Base-by-base conservation (phyloP, 441 rosid species). In the Gossypium schwendimanii region DNA sequence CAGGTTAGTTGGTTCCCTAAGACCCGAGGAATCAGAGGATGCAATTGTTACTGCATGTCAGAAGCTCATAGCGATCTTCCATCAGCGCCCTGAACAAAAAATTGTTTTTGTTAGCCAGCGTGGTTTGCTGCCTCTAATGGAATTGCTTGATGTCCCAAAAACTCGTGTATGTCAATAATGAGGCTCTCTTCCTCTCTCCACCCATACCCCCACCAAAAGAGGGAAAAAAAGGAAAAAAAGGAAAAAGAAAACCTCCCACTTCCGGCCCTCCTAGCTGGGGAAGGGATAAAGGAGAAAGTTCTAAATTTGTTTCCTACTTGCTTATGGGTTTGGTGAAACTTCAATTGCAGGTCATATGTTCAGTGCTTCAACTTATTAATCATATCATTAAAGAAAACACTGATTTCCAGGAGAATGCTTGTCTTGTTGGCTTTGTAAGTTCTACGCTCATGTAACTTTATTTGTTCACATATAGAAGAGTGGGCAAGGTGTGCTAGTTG, bases 371-470 rank as follows among this genome's bases (percentile, higher is more conserved):
- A 83, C 93, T 93, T 23, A 79, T 96, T 77, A 96, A 96, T 73
- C 90, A 96, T 79, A 89, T 90, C 68, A 83, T 89, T 24, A 91
- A 86, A 81, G 99, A 96, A 72, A 93, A 88, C 79, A 78, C 86
- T 12, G 94, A 84, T 74, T 88, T 96, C 84, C 93, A 84, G 89
- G 97, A 96, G 85, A 96, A 96, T 85, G 97, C 97, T 73, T 93
- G 98, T 85, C 98, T 96, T 63, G 88, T 96, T 82, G 99, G 61
- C 33, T 57, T 57, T 57, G 61, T 57, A 57, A 57, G 61, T 57
- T 57, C 61, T 57, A 57, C 3, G 24, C 69, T 57, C 72, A 26
- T 72, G 52, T 44, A 59, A 33, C 72, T 63, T 36, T 65, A 39
- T 26, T 5, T 52, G 8, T 71, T 76, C 54, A 17, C 47, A 68